Evolutionary conservation across 257 asterid genomes (phyloP).

Genomic region (Petrea volubilis): DNA sequence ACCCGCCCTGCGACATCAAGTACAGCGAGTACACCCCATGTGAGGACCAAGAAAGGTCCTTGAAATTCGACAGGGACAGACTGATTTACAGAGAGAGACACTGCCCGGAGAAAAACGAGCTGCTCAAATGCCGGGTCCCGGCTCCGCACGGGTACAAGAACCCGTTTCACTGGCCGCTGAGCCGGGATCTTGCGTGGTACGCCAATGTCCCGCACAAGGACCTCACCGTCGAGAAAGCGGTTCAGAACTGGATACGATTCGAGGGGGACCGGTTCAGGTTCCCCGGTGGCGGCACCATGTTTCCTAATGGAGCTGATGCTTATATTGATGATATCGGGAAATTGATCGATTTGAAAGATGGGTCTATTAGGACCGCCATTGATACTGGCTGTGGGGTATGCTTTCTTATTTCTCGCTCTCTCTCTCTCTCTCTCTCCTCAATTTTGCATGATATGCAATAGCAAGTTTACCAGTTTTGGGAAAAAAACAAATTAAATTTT

Average conservation of each 20-base stretch:
- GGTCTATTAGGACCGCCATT: constrained; percentile 81
- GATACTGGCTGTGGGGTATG: constrained; percentile 96
- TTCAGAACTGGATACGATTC: constrained; percentile 80
- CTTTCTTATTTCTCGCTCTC: too few species aligned
- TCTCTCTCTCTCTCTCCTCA: too few species aligned
- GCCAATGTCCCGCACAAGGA: constrained; percentile 86
- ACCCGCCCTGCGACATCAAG: constrained; percentile 52
- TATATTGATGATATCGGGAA: constrained; percentile 75
- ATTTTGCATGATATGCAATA: too few species aligned
- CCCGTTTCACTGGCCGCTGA: constrained; percentile 78
- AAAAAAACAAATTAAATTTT: too few species aligned
- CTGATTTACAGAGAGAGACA: constrained; percentile 75
- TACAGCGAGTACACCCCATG: constrained; percentile 86
- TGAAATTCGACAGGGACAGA: constrained; percentile 45
- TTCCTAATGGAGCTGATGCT: constrained; percentile 74
- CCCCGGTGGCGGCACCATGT: constrained; percentile 97
- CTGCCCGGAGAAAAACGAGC: constrained; percentile 58
- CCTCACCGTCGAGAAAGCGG: constrained; percentile 86
- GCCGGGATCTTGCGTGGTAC: constrained; percentile 86
- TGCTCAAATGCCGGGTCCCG: constrained; percentile 65
- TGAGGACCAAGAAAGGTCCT: constrained; percentile 66
- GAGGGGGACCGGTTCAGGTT: constrained; percentile 77
- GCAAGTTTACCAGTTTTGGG: background rate
- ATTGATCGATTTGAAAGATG: constrained; percentile 67
- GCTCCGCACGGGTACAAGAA: constrained; percentile 72